These are phyloP conservation scores for Neocucurbitaria cava DNA, from an alignment of 2,329 filamentous ascomycete genomes.

Conservation along the genomic window DNA sequence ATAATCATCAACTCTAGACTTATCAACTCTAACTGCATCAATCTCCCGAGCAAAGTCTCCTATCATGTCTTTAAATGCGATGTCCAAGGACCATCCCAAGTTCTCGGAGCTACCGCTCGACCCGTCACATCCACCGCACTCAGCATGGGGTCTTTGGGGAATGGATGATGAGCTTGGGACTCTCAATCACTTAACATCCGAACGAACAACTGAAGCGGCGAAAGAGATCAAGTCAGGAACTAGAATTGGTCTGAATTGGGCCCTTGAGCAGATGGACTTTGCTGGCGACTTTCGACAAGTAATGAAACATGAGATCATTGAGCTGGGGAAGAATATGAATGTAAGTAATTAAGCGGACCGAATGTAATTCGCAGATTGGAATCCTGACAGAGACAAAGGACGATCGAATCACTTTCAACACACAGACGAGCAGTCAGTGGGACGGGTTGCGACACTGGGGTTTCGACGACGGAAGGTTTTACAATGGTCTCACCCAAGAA, in stretches of 20 bases:
- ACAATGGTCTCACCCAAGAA: slow-evolving; percentile 25
- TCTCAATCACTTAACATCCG: slow-evolving; percentile 28
- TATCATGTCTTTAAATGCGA: slow-evolving; percentile 13
- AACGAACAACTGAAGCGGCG: slow-evolving; percentile 26
- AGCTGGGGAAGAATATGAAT: slow-evolving; percentile 30
- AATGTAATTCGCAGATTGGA: too few species aligned
- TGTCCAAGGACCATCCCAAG: slow-evolving; percentile 29
- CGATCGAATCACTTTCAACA: slow-evolving; percentile 59
- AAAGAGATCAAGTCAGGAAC: slow-evolving; percentile 25
- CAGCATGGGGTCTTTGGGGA: slow-evolving; percentile 33
- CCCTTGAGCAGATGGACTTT: slow-evolving; percentile 31
- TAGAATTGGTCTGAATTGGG: slow-evolving; percentile 30
- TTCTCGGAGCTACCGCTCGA: slow-evolving; percentile 30
- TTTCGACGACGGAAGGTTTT: slow-evolving; percentile 30
- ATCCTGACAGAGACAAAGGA: slow-evolving; percentile 13
- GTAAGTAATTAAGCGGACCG: slow-evolving; percentile 5
- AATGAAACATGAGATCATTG: slow-evolving; percentile 31
- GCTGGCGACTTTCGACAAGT: slow-evolving; percentile 27
- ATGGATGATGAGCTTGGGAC: slow-evolving; percentile 29
- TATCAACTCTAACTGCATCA: neutral
- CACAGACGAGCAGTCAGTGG: slow-evolving; percentile 64
- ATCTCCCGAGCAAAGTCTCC: neutral
- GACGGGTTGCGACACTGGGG: slow-evolving; percentile 47
- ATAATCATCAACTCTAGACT: too few species aligned
- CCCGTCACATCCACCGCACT: slow-evolving; percentile 25